phyloP scores from a whole-genome alignment of 148 eudicot genomes.

The Heliamphora exappendiculata region DNA sequence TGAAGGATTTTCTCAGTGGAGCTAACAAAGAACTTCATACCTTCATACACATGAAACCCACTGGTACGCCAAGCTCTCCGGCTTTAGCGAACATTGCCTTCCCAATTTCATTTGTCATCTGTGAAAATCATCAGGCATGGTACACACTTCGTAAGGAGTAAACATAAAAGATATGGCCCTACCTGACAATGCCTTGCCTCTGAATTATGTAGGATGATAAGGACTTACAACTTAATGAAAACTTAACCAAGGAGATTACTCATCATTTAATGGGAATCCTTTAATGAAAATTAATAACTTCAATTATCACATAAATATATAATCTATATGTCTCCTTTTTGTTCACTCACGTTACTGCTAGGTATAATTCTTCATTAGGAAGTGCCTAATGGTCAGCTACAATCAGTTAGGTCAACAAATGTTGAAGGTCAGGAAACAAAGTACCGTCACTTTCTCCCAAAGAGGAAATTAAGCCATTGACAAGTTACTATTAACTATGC shows the following conservation, averaged over 20 bases:
- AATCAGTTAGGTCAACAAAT: not conserved
- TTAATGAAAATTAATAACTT: not conserved
- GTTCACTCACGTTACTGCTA: not conserved
- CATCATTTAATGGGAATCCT: not conserved
- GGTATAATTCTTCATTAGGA: not conserved
- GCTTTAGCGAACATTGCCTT: constrained; percentile 74
- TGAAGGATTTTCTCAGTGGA: not conserved
- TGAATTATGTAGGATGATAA: not conserved
- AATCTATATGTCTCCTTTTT: not conserved
- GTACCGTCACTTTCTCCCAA: not conserved
- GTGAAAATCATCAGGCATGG: constrained; percentile 12
- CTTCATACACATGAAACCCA: constrained; percentile 95
- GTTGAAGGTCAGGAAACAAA: not conserved
- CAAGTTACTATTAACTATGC: not conserved
- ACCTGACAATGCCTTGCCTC: not conserved
- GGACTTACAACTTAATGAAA: not conserved
- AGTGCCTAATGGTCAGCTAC: not conserved
- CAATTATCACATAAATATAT: not conserved
- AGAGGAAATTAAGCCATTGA: not conserved
- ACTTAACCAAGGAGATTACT: not conserved
- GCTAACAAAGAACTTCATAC: constrained; percentile 22
- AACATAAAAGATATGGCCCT: not conserved
- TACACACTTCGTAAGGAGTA: not conserved
- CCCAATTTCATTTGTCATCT: constrained; percentile 92
- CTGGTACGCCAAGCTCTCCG: constrained; percentile 85